Evolutionary conservation across 2,329 filamentous ascomycete species (phyloP), one percentile per base, ranked within the genome.

Genomic region (Thielaviopsis punctulata): DNA sequence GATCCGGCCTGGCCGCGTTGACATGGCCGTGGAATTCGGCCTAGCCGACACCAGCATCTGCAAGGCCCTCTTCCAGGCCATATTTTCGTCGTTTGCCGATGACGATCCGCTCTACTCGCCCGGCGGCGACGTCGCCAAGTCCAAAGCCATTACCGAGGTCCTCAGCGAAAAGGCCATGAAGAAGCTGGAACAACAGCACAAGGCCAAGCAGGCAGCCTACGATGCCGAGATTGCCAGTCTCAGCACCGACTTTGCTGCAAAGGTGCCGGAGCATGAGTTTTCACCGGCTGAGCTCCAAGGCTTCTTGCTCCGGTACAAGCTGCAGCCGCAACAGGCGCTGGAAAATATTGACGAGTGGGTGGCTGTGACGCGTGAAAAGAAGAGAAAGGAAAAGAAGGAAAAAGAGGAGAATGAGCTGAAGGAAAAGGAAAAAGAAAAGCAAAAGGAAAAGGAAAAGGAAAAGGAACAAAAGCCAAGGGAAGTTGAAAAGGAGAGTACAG

Each of bases 221-320:
- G 61, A 66, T 4, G 64, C 67, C 21, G 61, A 59, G n/a, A 62
- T 79, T n/a, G 62, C 68, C 15, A 57, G 56, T 3, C 63, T 77
- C n/a, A 72, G 76, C 1, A 52, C 60, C 12, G 58, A 68, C 49
- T 80, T 80, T 54, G 68, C 71, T 1, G 59, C 64, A 8, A 66
- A 65, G 60, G 66, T 80, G n/a, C 77, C 77, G 0, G 66, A 67
- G 24, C 64, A 69, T 44, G 70, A 77, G 60, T 80, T 80, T 59
- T 76, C 72, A 51, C 77, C 76, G 0, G 77, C 77, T 5, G 76
- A 80, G 62, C 68, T 80, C 4, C 77, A 80, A 60, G 77, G 77
- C 4, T 72, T 72, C 52, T 65, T 80, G 48, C 66, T 80, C 56
- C 71, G 70, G 59, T 64, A 79, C 59, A 80, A 80, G 66, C 68